Conservation (phyloP, 2,329 filamentous ascomycete species). For the Shiraia sp. region DNA sequence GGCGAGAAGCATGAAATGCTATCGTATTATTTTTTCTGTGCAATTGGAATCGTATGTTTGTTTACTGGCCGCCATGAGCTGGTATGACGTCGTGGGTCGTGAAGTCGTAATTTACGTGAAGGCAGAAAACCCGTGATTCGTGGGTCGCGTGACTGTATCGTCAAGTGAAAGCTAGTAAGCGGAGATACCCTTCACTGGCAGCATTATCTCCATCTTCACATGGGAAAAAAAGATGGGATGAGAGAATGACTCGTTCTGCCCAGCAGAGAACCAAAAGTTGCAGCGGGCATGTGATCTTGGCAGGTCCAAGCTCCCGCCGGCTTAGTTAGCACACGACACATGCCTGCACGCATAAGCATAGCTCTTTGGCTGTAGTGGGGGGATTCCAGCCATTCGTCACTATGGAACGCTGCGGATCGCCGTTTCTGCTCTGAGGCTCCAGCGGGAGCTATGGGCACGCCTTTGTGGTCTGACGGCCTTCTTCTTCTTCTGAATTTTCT, state of each 20-base stretch:
- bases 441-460: slow-evolving; percentile 5
- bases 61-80: slow-evolving; percentile 17
- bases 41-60: slow-evolving; percentile 12
- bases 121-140: neutral
- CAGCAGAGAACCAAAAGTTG: no score
- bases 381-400: slow-evolving; percentile 1
- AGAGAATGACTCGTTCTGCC: no score
- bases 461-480: slow-evolving; percentile 12
- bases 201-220: slow-evolving; percentile 16
- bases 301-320: no score
- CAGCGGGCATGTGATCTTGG: no score
- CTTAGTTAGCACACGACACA: no score
- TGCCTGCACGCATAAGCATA: no score
- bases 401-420: slow-evolving; percentile 19
- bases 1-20: neutral
- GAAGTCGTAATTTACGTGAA: neutral
- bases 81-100: slow-evolving; percentile 5
- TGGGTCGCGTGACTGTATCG: slow-evolving; percentile 2
- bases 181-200: slow-evolving; percentile 6
- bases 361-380: slow-evolving; percentile 3
- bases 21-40: slow-evolving; percentile 5
- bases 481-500: no score
- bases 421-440: slow-evolving; percentile 10
- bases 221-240: no score
- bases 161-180: slow-evolving; percentile 10